Conservation (phyloP, 2,329 filamentous ascomycete species). For the Fusarium vanettenii region DNA sequence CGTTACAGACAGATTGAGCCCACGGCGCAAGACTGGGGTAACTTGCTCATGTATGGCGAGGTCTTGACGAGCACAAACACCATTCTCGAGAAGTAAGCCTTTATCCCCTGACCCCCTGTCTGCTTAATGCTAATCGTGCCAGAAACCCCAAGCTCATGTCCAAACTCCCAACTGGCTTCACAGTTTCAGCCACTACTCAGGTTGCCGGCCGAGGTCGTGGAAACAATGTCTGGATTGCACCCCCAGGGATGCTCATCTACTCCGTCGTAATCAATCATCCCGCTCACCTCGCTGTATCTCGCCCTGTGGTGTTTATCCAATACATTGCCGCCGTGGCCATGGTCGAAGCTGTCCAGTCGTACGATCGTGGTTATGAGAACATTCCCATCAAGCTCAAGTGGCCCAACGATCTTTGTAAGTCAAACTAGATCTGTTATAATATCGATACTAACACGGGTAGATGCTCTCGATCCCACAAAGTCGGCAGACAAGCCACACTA, state of each 20-base stretch:
- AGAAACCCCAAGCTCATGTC: constrained; percentile 84
- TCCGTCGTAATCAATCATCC: constrained; percentile 89
- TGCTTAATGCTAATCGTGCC: background rate
- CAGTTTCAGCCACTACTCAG: constrained; percentile 86
- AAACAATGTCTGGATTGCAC: constrained; percentile 94
- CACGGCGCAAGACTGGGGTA: constrained; percentile 77
- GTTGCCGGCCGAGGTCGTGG: constrained; percentile 89
- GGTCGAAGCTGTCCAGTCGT: constrained; percentile 83
- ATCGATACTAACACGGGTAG: constrained; percentile 46
- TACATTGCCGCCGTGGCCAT: constrained; percentile 92
- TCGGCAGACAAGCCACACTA: constrained; percentile 64
- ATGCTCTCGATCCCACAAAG: constrained; percentile 73
- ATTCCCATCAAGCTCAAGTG: constrained; percentile 92
- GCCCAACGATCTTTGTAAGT: constrained; percentile 92
- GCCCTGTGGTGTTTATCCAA: constrained; percentile 92
- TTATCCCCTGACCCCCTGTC: rapidly evolving
- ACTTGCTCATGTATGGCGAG: constrained; percentile 85
- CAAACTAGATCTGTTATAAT: rapidly evolving
- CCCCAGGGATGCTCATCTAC: constrained; percentile 86
- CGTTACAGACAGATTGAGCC: constrained; percentile 70
- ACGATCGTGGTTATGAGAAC: constrained; percentile 79
- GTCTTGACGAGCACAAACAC: constrained; percentile 96
- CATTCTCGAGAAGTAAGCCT: constrained; percentile 81
- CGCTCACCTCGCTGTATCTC: constrained; percentile 74
- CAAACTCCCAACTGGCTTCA: constrained; percentile 86